phyloP scores from a whole-genome alignment of 352 stramenopile genomes.

The Aphanomyces euteiches region DNA sequence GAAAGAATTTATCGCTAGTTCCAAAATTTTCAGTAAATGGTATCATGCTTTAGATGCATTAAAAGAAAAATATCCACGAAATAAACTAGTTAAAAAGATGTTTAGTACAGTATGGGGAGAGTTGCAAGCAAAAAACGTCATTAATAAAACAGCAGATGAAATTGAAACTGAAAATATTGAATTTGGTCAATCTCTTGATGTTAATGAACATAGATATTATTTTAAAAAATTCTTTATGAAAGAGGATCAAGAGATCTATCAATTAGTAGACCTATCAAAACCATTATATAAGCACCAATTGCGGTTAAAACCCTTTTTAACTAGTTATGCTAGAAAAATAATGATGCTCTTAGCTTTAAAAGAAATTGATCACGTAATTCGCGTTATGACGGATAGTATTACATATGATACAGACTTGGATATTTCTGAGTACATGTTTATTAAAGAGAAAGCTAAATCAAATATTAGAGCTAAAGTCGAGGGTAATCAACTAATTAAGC shows the following conservation, averaged over 20 bases:
- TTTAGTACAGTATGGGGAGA: conserved; percentile 13
- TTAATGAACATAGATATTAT: conserved; percentile 19
- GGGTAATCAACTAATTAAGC: conserved; percentile 6
- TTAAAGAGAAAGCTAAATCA: background rate
- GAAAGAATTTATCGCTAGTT: conserved; percentile 22
- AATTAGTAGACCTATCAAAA: conserved; percentile 17
- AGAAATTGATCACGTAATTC: conserved; percentile 8
- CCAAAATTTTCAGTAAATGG: conserved; percentile 23
- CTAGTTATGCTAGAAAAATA: conserved; percentile 17
- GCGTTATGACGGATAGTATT: conserved; percentile 14
- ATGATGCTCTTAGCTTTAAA: conserved; percentile 14
- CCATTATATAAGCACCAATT: conserved; percentile 17
- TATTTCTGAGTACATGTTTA: conserved; percentile 7
- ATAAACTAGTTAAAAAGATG: conserved; percentile 17
- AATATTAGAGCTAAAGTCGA: conserved; percentile 6
- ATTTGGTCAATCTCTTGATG: conserved; percentile 10
- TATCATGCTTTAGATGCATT: conserved; percentile 26
- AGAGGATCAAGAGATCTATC: conserved; percentile 11
- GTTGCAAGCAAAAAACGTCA: conserved; percentile 13
- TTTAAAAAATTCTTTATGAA: conserved; percentile 20
- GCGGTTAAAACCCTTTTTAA: conserved; percentile 13
- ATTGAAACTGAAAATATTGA: conserved; percentile 21
- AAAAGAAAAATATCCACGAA: conserved; percentile 26
- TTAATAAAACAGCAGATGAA: conserved; percentile 11
- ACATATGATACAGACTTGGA: conserved; percentile 13